Conservation (phyloP, 2,329 filamentous ascomycete genomes). For the Cytospora piceae region DNA sequence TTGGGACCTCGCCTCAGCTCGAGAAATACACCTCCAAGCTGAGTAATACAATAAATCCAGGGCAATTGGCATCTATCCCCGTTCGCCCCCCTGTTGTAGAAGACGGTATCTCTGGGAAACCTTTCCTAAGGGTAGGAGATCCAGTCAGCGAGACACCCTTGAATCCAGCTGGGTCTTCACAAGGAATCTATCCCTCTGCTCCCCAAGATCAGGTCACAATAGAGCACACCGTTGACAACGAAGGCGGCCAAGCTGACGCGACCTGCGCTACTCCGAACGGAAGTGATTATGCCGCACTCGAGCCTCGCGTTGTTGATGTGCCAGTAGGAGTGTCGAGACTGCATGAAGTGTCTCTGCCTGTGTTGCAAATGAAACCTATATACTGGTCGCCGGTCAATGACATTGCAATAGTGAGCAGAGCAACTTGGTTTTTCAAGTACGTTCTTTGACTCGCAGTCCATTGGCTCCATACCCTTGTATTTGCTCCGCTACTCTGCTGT, state of each 20-base stretch:
- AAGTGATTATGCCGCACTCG: not conserved
- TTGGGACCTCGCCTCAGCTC: constrained; percentile 30
- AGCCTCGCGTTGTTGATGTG: constrained; percentile 55
- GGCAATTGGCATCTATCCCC: constrained; percentile 6
- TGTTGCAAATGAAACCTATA: constrained; percentile 88
- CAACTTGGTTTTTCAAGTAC: constrained; percentile 93
- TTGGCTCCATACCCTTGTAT: not conserved
- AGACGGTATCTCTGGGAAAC: constrained; percentile 59
- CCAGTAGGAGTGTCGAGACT: constrained; percentile 88
- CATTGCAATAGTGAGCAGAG: constrained; percentile 77
- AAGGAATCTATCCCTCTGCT: not conserved
- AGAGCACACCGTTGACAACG: not conserved
- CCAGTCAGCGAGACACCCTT: constrained; percentile 9
- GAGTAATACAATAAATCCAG: not conserved
- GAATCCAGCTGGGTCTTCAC: not conserved
- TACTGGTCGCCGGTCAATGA: constrained; percentile 98
- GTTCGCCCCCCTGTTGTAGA: constrained; percentile 39
- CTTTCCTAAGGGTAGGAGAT: constrained; percentile 53
- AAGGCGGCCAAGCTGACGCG: not conserved
- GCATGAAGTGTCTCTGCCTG: constrained; percentile 83
- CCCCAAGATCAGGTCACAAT: not conserved
- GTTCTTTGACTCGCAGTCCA: constrained; percentile 17
- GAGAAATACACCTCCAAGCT: constrained; percentile 32
- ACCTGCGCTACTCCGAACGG: not conserved
- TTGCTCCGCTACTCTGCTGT: not conserved